Conservation (phyloP, 2,329 filamentous ascomycete genomes). For the Phaeosphaeriaceae sp. region DNA sequence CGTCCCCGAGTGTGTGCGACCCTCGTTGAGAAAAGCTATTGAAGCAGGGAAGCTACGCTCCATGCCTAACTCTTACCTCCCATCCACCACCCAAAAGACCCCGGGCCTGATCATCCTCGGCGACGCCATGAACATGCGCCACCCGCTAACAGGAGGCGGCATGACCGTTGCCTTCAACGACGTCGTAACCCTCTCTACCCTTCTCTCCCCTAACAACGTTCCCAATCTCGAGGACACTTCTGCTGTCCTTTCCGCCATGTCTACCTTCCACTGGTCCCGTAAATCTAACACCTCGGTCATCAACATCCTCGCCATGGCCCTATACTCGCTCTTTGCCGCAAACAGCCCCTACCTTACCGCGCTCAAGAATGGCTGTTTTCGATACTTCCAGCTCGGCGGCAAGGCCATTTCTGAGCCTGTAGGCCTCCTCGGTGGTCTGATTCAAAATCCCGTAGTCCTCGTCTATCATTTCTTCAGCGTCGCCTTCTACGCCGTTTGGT, state of each 20-base stretch:
- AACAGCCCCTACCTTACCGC: slow-evolving; percentile 68
- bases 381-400: slow-evolving; percentile 80
- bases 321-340: slow-evolving; percentile 91
- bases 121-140: slow-evolving; percentile 99
- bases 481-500: slow-evolving; percentile 85
- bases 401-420: slow-evolving; percentile 78
- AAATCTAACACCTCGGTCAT: slow-evolving; percentile 86
- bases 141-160: slow-evolving; percentile 93
- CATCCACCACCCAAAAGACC: slow-evolving; percentile 73
- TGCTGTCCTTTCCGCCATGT: slow-evolving; percentile 72
- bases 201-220: slow-evolving; percentile 73
- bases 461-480: slow-evolving; percentile 95
- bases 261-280: slow-evolving; percentile 82
- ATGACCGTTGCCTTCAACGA: slow-evolving; percentile 99
- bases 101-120: slow-evolving; percentile 82
- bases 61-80: slow-evolving; percentile 97
- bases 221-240: slow-evolving; percentile 71
- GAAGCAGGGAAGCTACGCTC: slow-evolving; percentile 78
- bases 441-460: slow-evolving; percentile 76
- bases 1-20: slow-evolving; percentile 73
- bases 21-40: slow-evolving; percentile 77
- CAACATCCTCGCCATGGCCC: slow-evolving; percentile 95
- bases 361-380: slow-evolving; percentile 89
- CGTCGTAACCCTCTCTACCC: slow-evolving; percentile 74
- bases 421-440: slow-evolving; percentile 80